phyloP scores from a whole-genome alignment of 2,329 filamentous ascomycete genomes.

The Neofusicoccum kwambonambiense region DNA sequence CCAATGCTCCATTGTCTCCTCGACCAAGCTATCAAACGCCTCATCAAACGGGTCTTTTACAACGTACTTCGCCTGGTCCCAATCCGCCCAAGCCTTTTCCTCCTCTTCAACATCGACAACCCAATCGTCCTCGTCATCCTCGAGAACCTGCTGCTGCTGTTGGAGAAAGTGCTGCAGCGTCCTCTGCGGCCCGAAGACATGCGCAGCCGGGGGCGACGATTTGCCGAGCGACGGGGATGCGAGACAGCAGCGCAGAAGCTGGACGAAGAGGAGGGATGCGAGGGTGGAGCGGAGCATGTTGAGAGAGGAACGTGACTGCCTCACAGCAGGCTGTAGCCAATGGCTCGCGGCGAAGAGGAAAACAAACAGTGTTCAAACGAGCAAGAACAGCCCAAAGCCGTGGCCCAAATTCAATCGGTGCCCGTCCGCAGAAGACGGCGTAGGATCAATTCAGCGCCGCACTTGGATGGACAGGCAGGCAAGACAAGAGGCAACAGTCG shows the following conservation, averaged over 20 bases:
- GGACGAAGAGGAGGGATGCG: background rate
- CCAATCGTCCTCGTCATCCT: background rate
- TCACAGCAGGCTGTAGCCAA: no score
- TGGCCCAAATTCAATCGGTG: no score
- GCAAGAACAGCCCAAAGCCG: no score
- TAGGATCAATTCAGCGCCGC: no score
- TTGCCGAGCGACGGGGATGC: background rate
- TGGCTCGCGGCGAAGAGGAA: background rate
- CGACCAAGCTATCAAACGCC: constrained; percentile 24
- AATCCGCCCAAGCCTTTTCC: background rate
- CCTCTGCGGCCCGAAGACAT: background rate
- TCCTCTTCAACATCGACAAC: background rate
- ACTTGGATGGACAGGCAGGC: no score
- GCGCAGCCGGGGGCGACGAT: background rate
- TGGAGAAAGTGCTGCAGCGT: background rate
- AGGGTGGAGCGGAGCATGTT: background rate
- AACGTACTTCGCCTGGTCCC: background rate
- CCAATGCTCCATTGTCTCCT: constrained; percentile 39
- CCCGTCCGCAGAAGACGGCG: no score
- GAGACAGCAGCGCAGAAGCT: background rate
- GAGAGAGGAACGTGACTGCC: background rate
- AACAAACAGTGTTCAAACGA: background rate
- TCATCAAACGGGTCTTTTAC: constrained; percentile 6
- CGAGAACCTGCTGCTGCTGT: background rate
- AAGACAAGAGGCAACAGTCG: no score